Evolutionary conservation across 768 basidiomycete species (phyloP), one percentile per base, ranked within the genome.

Genomic region (Lactifluus piperatus): DNA sequence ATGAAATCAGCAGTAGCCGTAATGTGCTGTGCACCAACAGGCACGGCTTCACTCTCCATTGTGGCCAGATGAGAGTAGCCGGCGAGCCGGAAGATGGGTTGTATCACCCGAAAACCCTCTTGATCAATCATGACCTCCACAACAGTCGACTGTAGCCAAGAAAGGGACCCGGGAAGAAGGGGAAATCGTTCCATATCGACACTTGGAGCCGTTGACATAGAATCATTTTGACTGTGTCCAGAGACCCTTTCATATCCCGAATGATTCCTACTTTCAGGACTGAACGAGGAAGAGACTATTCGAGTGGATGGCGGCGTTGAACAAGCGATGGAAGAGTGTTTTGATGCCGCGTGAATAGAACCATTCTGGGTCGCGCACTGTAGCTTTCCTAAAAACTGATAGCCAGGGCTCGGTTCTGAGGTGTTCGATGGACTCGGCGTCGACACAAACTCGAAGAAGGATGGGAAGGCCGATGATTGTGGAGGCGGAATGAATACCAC

Each of bases 121-220:
- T 93, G 91, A 67, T 92, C 91, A 26, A 93, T 84, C 69, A 83
- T 79, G 34, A 92, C 72, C 57, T 86, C 81, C 30, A 91, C 69
- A 41, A 71, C 71, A 29, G 76, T 73, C 41, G 75, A 74, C 62
- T 77, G 75, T 11, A 88, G 75, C 83, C 85, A 86, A 3, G 70
- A 66, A 2, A 82, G 68, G 41, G 75, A 69, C 27, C 68, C 61
- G 0, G 76, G 78, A 27, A 76, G 72, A 36, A 62, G 30, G 37
- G 56, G 57, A 41, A 60, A 63, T 26, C 56, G 58, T 10, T 20
- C 32, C 29, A 46, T 5, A 27, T 53, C 49, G 20, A 26, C 20
- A 9, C 26, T 44, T 27, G 5, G 20, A 32, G 26, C 29, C 37
- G 62, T 58, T n/a, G 57, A 59, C 1, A 53, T 49, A 29, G 48